phyloP scores from a whole-genome alignment of 2,329 filamentous ascomycete species.

The Gaeumannomyces sp. region DNA sequence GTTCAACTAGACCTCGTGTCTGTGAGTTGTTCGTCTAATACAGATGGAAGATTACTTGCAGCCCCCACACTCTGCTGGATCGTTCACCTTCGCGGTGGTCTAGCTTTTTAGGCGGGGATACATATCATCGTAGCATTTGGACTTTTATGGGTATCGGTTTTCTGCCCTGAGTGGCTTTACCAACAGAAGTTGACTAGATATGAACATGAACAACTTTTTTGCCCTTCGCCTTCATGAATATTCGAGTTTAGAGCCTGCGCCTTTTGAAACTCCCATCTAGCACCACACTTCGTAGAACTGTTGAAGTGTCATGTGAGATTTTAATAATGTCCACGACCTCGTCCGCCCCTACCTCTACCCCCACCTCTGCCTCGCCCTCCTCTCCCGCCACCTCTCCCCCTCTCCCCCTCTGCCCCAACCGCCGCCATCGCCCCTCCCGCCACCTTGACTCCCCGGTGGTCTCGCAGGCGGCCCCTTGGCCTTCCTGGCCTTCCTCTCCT shows the following conservation, averaged over 20 bases:
- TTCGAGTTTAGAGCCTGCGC: background rate
- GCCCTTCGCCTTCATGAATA: background rate
- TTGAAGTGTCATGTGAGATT: background rate
- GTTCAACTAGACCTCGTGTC: constrained; percentile 29
- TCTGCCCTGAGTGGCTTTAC: no score
- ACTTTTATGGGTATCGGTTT: background rate
- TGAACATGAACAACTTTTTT: background rate
- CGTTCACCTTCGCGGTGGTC: constrained; percentile 28
- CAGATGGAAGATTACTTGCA: constrained; percentile 34
- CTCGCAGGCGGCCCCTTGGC: constrained; percentile 48
- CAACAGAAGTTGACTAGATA: no score
- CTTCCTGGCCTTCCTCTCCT: constrained; percentile 59
- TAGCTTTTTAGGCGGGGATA: constrained; percentile 42
- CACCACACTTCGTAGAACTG: background rate
- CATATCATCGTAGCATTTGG: constrained; percentile 19
- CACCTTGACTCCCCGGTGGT: constrained; percentile 26
- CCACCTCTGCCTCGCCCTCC: constrained; percentile 21
- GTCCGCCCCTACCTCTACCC: constrained; percentile 12
- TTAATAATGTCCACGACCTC: constrained; percentile 6
- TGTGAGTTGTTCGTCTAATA: constrained; percentile 39
- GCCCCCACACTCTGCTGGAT: constrained; percentile 43
- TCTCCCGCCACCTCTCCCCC: constrained; percentile 29
- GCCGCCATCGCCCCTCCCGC: constrained; percentile 30
- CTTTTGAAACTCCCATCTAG: background rate
- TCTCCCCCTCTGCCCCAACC: constrained; percentile 32